Evolutionary conservation across 352 stramenopile genomes (phyloP).

Genomic region (Phytophthora macrochlamydospora): DNA sequence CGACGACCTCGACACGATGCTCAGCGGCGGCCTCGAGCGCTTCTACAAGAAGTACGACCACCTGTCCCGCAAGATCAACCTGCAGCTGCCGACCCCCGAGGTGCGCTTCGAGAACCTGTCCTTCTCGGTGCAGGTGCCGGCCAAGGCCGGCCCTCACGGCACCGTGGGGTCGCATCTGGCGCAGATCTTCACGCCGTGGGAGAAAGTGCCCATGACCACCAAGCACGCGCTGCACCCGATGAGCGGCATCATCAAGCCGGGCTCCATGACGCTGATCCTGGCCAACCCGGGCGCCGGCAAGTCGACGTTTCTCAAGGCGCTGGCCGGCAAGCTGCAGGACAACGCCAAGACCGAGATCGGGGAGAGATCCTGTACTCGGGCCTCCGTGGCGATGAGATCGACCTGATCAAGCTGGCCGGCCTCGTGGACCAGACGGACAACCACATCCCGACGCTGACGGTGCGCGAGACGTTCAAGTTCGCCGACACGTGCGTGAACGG

Average conservation of each 20-base stretch:
- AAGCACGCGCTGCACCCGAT: constrained; percentile 69
- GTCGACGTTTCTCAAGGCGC: constrained; percentile 78
- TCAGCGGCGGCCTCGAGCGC: constrained; percentile 67
- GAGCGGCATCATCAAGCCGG: constrained; percentile 86
- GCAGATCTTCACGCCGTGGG: constrained; percentile 57
- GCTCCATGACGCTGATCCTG: constrained; percentile 63
- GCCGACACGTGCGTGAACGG: constrained; percentile 46
- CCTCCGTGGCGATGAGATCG: constrained; percentile 53
- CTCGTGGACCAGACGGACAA: constrained; percentile 56
- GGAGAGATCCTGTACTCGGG: constrained; percentile 69
- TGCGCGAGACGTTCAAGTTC: constrained; percentile 39
- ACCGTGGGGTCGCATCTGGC: constrained; percentile 64
- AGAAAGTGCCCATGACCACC: constrained; percentile 40
- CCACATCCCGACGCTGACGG: constrained; percentile 32
- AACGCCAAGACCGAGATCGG: constrained; percentile 51
- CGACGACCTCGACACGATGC: constrained; percentile 67
- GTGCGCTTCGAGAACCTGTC: constrained; percentile 76
- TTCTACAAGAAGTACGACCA: constrained; percentile 89
- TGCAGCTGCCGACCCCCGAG: constrained; percentile 40
- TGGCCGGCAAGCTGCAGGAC: constrained; percentile 64
- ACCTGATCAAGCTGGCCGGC: constrained; percentile 67
- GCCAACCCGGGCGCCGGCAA: constrained; percentile 77
- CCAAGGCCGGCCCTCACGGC: constrained; percentile 32
- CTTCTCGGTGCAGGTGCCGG: constrained; percentile 56
- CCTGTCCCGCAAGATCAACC: constrained; percentile 69